Base-by-base conservation (phyloP, 2,329 filamentous ascomycete species). In the Verticillium alfalfae region DNA sequence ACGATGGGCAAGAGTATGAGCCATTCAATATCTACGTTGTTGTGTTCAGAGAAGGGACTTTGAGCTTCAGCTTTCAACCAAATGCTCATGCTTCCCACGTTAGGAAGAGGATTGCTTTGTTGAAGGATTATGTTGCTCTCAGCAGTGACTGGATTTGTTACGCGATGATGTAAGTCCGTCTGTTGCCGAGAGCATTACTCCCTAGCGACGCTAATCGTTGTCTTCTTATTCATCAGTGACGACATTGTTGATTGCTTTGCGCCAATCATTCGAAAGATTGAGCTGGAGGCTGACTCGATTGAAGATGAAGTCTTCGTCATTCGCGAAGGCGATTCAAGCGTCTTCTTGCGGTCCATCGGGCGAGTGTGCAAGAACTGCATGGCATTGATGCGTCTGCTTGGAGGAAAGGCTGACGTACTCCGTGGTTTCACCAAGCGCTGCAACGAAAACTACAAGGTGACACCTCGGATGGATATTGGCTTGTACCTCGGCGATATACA, bases 71-170 rank as follows among this genome's bases (percentile, higher is more conserved):
- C 66, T 98, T 97, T 73, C 87, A 87, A 57, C 89, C 89, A 15
- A 97, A 96, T 71, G 87, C 88, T 2, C 95, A 99, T 73, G 92
- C 93, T 13, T 84, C 89, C 54, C 92, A 95, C 66, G 95, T 99
- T 34, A 88, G 94, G 67, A 93, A 91, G 80, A 88, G 95, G 75
- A 98, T 99, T 70, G 89, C 92, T 31, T 90, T 92, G 68, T 82
- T 99, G 61, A 94, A 96, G 71, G 95, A 99, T 71, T 98, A 97
- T 71, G 91, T 98, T 69, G 89, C 93, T 64, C 83, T 99, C 45
- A 96, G 92, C 72, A 93, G 93, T 68, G 95, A 99, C 76, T 99
- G 96, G 94, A 96, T 98, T 68, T 99, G 95, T 80, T 99, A 99
- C 73, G 95, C 95, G 54, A 84, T 99, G 71, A 98, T 99, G 89